phyloP scores from a whole-genome alignment of 75 land plant species.

The Adiantum capillusveneris region DNA sequence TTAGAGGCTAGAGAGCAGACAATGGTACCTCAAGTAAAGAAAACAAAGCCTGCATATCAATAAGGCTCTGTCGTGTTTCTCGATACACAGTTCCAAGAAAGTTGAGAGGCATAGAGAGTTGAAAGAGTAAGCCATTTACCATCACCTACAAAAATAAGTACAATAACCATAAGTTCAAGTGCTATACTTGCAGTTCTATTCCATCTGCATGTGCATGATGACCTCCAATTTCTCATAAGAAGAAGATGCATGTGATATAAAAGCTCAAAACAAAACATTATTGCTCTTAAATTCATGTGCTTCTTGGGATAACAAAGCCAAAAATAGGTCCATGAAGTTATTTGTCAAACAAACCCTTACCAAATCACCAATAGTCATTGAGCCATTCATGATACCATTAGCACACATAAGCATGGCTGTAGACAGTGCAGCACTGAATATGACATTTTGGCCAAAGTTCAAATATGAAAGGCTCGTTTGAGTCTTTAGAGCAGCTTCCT shows the following conservation, averaged over 20 bases:
- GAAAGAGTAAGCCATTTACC: constrained; percentile 97
- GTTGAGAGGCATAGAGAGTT: constrained; percentile 88
- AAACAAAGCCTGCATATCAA: constrained; percentile 96
- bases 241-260: too few relatives aligned
- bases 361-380: constrained; percentile 93
- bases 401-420: constrained; percentile 87
- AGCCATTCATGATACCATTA: constrained; percentile 64
- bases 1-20: background rate
- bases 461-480: constrained; percentile 80
- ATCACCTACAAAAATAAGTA: constrained; percentile 81
- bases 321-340: background rate
- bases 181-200: too few relatives aligned
- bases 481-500: constrained; percentile 89
- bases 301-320: too few relatives aligned
- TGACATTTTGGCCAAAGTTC: constrained; percentile 90
- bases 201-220: too few relatives aligned
- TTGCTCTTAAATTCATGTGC: too few relatives aligned
- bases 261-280: too few relatives aligned
- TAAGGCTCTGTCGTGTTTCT: constrained; percentile 88
- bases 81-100: constrained; percentile 96
- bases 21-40: constrained; percentile 86
- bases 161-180: too few relatives aligned
- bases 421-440: constrained; percentile 88
- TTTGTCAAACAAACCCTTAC: constrained; percentile 25
- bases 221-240: too few relatives aligned